These are phyloP conservation scores for Tetracladium maxilliforme DNA, from an alignment of 2,329 filamentous ascomycete genomes.

Conservation along the genomic window DNA sequence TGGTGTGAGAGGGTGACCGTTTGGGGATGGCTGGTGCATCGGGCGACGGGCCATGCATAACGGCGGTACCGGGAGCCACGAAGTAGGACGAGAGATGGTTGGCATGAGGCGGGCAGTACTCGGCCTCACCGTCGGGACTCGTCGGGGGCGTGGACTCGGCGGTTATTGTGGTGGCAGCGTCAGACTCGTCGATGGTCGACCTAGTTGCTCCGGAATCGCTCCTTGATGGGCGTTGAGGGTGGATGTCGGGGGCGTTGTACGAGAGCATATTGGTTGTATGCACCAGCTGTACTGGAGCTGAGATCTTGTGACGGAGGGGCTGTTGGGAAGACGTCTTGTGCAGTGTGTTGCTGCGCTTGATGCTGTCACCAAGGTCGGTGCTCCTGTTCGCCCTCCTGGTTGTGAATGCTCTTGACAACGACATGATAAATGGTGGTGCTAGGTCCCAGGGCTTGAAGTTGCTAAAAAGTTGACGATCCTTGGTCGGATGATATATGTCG, in stretches of 20 bases:
- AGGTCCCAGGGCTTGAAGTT: too few relatives aligned
- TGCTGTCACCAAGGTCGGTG: not conserved
- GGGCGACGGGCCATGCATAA: too few relatives aligned
- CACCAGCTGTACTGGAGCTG: constrained; percentile 69
- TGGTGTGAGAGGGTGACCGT: constrained; percentile 76
- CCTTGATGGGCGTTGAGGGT: constrained; percentile 15
- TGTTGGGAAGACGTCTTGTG: constrained; percentile 23
- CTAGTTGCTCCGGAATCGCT: constrained; percentile 31
- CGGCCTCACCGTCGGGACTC: too few relatives aligned
- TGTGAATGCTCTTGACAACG: constrained; percentile 57
- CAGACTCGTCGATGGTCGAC: constrained; percentile 62
- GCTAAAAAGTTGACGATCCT: too few relatives aligned
- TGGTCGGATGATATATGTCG: too few relatives aligned
- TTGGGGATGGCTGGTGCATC: constrained; percentile 58
- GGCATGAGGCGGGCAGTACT: constrained; percentile 35
- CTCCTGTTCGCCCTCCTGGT: constrained; percentile 46
- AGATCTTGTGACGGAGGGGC: constrained; percentile 71
- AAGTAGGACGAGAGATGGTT: constrained; percentile 59
- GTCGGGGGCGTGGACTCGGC: constrained; percentile 20
- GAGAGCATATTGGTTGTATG: constrained; percentile 95
- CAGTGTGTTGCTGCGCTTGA: constrained; percentile 14
- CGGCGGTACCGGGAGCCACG: too few relatives aligned
- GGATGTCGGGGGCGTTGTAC: constrained; percentile 82
- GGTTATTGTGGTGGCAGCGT: constrained; percentile 39
- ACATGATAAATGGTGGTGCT: constrained; percentile 24